phyloP scores from a whole-genome alignment of 768 basidiomycete species.

The Myochromella boudieri region DNA sequence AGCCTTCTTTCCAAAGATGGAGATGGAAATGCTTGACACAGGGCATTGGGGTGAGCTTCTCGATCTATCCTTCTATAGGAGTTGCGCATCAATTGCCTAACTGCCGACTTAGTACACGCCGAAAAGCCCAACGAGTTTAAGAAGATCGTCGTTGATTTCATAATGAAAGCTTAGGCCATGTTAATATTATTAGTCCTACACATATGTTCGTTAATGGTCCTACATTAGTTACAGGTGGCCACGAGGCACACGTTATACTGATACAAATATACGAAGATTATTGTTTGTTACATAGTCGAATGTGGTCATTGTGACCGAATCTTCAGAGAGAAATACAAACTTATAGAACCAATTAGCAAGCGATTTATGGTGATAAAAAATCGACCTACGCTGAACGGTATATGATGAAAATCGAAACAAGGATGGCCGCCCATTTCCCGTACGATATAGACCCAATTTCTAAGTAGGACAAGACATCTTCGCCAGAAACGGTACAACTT shows the following conservation, averaged over 20 bases:
- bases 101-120: constrained; percentile 60
- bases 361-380: not conserved
- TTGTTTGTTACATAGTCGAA: too few relatives aligned
- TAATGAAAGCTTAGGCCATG: constrained; percentile 3
- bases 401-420: constrained; percentile 44
- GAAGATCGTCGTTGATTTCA: constrained; percentile 23
- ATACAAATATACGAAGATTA: too few relatives aligned
- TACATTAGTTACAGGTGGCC: too few relatives aligned
- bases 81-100: not conserved
- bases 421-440: constrained; percentile 43
- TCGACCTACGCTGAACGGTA: constrained; percentile 40
- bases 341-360: not conserved
- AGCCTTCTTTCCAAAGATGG: constrained; percentile 69
- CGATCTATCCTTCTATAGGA: too few relatives aligned
- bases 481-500: constrained; percentile 47
- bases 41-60: constrained; percentile 77
- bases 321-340: constrained; percentile 13
- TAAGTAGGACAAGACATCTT: constrained; percentile 50
- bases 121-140: constrained; percentile 65
- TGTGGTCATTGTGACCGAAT: constrained; percentile 13
- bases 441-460: constrained; percentile 43
- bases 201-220: too few relatives aligned
- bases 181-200: too few relatives aligned
- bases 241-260: too few relatives aligned
- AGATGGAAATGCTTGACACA: constrained; percentile 59